Conservation (phyloP, 805 yeast genomes). For the Candida multigemmis region DNA sequence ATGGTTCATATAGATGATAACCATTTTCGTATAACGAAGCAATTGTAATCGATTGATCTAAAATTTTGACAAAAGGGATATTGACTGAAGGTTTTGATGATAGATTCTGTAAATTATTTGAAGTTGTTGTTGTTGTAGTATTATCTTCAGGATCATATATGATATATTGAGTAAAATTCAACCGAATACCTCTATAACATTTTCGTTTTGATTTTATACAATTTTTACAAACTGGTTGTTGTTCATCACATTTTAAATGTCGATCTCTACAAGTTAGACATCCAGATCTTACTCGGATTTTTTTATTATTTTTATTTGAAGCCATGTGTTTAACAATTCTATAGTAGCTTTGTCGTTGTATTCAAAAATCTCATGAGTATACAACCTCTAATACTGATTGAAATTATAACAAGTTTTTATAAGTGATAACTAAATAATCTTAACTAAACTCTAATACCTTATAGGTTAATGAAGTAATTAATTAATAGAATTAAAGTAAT, state of each 20-base stretch:
- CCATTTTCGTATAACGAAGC: slow-evolving; percentile 32
- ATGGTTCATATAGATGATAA: slow-evolving; percentile 18
- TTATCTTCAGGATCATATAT: slow-evolving; percentile 21
- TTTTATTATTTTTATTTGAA: too few species aligned
- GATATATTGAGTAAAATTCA: slow-evolving; percentile 36
- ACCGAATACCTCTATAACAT: slow-evolving; percentile 38
- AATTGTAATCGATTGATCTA: slow-evolving; percentile 36
- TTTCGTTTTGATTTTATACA: slow-evolving; percentile 40
- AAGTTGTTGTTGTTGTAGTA: slow-evolving; percentile 1
- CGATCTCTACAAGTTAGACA: slow-evolving; percentile 57
- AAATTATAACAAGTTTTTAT: too few species aligned
- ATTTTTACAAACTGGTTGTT: slow-evolving; percentile 51
- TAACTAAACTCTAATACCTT: too few species aligned
- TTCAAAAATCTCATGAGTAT: too few species aligned
- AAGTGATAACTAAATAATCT: too few species aligned
- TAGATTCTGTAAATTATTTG: too few species aligned
- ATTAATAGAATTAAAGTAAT: too few species aligned
- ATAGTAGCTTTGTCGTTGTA: too few species aligned
- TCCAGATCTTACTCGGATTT: slow-evolving; percentile 38
- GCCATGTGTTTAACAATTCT: too few species aligned
- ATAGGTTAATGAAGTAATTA: too few species aligned
- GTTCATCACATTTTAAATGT: slow-evolving; percentile 62
- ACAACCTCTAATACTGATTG: too few species aligned
- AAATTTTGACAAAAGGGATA: slow-evolving; percentile 9
- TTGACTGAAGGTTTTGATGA: slow-evolving; percentile 1